Evolutionary conservation across 2,329 filamentous ascomycete species (phyloP).

Genomic region (Curvularia spicifera): DNA sequence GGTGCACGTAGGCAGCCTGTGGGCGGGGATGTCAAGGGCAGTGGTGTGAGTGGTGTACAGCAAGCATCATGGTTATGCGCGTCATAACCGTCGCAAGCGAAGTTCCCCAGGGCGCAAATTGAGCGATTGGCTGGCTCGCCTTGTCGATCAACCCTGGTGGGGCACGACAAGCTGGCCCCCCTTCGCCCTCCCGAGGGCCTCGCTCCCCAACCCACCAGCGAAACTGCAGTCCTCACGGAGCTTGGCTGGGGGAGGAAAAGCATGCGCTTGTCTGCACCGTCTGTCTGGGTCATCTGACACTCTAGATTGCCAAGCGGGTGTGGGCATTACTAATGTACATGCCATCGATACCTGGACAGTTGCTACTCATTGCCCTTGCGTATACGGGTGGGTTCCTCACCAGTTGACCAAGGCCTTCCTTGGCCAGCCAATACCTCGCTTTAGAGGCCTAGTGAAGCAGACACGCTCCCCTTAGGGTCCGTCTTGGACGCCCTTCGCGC

Average conservation of each 20-base stretch:
- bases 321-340: slow-evolving; percentile 2
- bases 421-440: background rate
- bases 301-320: slow-evolving; percentile 3
- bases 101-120: slow-evolving; percentile 5
- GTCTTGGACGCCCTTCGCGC: background rate
- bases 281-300: slow-evolving; percentile 5
- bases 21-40: background rate
- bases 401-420: background rate
- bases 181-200: background rate
- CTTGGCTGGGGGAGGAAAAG: background rate
- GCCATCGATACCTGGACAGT: slow-evolving; percentile 4
- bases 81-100: slow-evolving; percentile 41
- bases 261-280: slow-evolving; percentile 1
- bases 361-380: slow-evolving; percentile 1
- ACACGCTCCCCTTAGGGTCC: background rate
- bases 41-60: slow-evolving; percentile 1
- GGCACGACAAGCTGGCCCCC: slow-evolving; percentile 7
- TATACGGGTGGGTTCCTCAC: slow-evolving; percentile 2
- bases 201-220: slow-evolving; percentile 6
- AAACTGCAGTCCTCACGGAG: slow-evolving; percentile 4
- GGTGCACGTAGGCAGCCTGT: background rate
- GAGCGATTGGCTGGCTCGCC: slow-evolving; percentile 14
- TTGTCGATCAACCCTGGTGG: slow-evolving; percentile 16
- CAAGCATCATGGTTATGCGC: slow-evolving; percentile 29
- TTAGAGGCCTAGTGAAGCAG: slow-evolving; percentile 1